Percentiles rank a stretch among this genome's conserved stretches.
Evolutionary conservation across 2,329 filamentous ascomycete species (phyloP).

Genomic region (Colletotrichum sp.): DNA sequence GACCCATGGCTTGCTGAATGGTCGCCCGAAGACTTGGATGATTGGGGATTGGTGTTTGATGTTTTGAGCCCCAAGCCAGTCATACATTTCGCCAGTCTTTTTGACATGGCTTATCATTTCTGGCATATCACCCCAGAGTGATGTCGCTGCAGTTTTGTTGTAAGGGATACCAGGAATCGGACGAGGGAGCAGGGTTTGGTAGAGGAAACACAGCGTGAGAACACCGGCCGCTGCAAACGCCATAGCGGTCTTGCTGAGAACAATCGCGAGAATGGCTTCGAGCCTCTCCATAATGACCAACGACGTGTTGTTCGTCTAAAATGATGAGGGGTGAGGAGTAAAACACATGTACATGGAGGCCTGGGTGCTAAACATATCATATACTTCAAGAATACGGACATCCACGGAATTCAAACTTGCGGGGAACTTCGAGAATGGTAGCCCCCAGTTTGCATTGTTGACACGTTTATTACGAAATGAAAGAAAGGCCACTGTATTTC

Average conservation of each 20-base stretch:
- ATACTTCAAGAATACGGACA: neutral
- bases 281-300: neutral
- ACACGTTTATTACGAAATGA: neutral
- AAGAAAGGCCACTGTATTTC: neutral
- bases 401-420: neutral
- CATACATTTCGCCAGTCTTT: slow-evolving; percentile 6
- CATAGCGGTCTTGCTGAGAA: neutral
- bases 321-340: neutral
- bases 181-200: neutral
- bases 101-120: neutral
- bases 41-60: slow-evolving; percentile 30
- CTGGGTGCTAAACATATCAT: neutral
- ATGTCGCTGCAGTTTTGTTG: neutral
- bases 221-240: neutral
- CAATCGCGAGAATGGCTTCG: neutral
- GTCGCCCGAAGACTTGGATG: slow-evolving; percentile 38
- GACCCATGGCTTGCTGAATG: slow-evolving; percentile 33
- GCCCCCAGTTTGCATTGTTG: neutral
- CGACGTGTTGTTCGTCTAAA: neutral
- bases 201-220: neutral
- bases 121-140: slow-evolving; percentile 9
- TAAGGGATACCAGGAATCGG: slow-evolving; percentile 13
- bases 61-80: slow-evolving; percentile 31
- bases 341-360: neutral
- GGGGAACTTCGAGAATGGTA: neutral